These are phyloP conservation scores for Amniculicola lignicola DNA, from an alignment of 495 filamentous ascomycete species.

Conservation along the genomic window DNA sequence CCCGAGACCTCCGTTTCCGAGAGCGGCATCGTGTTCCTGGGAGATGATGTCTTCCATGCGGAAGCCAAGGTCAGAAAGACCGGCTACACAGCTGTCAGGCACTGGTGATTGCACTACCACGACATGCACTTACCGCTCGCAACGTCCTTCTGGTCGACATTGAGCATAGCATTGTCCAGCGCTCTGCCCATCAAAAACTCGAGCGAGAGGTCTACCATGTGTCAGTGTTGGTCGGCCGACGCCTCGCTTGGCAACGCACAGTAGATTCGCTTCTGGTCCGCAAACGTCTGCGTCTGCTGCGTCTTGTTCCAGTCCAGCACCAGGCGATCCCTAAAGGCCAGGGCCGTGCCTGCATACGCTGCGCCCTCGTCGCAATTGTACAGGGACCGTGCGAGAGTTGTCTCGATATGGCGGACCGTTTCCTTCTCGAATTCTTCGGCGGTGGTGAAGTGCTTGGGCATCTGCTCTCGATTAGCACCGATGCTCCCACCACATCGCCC, in stretches of 20 bases:
- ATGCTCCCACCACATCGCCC: too few relatives aligned
- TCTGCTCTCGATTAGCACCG: conserved; percentile 45
- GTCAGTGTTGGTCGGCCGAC: neutral
- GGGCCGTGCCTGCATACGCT: conserved; percentile 82
- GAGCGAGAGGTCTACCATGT: conserved; percentile 69
- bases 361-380: conserved; percentile 98
- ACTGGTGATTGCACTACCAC: neutral
- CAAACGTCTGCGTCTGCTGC: conserved; percentile 88
- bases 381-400: conserved; percentile 89
- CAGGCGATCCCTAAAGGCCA: conserved; percentile 89
- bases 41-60: conserved; percentile 92
- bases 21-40: conserved; percentile 93
- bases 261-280: conserved; percentile 89
- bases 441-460: conserved; percentile 65
- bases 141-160: conserved; percentile 80
- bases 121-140: conserved; percentile 60
- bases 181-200: conserved; percentile 97
- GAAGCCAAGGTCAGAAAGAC: conserved; percentile 85
- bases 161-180: conserved; percentile 97
- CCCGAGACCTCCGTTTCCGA: conserved; percentile 94
- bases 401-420: conserved; percentile 91
- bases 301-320: conserved; percentile 97
- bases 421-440: conserved; percentile 77
- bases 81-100: conserved; percentile 50
- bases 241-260: conserved; percentile 48